phyloP scores from a whole-genome alignment of 129 eudicot genomes.

The Flaveria sonorensis region DNA sequence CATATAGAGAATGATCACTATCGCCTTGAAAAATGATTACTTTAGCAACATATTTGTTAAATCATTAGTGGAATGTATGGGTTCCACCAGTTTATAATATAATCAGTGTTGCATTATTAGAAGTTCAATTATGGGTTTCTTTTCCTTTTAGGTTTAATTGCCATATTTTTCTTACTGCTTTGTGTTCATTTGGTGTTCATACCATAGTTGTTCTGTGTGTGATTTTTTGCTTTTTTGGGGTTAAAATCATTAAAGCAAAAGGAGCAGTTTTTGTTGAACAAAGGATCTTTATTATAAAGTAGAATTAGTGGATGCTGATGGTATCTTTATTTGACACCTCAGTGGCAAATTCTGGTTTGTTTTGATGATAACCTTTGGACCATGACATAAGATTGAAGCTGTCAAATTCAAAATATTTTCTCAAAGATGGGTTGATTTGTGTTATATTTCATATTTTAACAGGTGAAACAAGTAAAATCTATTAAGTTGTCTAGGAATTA shows the following conservation, averaged over 20 bases:
- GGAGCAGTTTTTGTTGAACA: slow-evolving; percentile 42
- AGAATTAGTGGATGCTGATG: slow-evolving; percentile 48
- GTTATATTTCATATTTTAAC: neutral
- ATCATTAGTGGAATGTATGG: slow-evolving; percentile 18
- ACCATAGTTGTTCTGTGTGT: slow-evolving; percentile 20
- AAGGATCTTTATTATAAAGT: slow-evolving; percentile 42
- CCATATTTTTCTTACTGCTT: slow-evolving; percentile 12
- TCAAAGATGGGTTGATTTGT: neutral
- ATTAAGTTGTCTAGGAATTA: neutral
- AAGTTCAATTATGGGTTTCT: slow-evolving; percentile 16
- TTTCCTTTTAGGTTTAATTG: neutral
- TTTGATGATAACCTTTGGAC: slow-evolving; percentile 16
- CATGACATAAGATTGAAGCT: slow-evolving; percentile 15
- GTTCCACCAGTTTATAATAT: slow-evolving; percentile 19
- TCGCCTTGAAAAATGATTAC: slow-evolving; percentile 5
- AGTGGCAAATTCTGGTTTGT: slow-evolving; percentile 11
- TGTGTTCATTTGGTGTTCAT: slow-evolving; percentile 22
- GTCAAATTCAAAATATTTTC: neutral
- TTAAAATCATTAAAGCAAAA: slow-evolving; percentile 36
- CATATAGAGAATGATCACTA: slow-evolving; percentile 31
- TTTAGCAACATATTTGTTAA: slow-evolving; percentile 19
- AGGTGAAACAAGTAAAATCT: neutral
- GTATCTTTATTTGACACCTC: slow-evolving; percentile 29
- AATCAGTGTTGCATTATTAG: slow-evolving; percentile 38
- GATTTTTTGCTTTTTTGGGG: slow-evolving; percentile 22